Evolutionary conservation across 2,329 filamentous ascomycete species (phyloP), one percentile per base, ranked within the genome.

Genomic region (Volutella citrinella): DNA sequence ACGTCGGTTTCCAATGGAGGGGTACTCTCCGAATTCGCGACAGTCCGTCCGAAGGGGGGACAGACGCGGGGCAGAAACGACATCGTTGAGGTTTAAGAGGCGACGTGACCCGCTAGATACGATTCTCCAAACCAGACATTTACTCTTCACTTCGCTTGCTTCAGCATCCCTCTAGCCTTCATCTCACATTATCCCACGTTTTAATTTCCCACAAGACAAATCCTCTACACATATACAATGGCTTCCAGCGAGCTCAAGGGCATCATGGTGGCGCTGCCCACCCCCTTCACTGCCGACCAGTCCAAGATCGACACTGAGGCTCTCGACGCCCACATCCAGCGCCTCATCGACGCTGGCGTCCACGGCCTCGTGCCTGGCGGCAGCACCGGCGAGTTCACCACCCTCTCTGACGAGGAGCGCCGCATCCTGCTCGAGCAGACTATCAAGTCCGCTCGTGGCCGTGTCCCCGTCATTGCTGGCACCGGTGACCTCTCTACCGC

Each of bases 351-450:
- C 5, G 60, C 61, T 1, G 70, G 70, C 5, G 57, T 70, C 13
- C 69, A 74, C 45, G 69, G 70, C 19, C 59, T 74, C 15, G 69
- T 74, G 3, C 69, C 69, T 1, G 68, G 68, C 6, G 70, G 70
- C 27, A 72, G 68, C 52, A 53, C 50, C 5, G 70, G 69, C 32
- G 70, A 74, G 43, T 74, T 74, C 54, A 68, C 69, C 6, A 58
- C 64, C 6, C 46, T 72, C 36, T 57, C 55, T 14, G 44, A 57
- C 9, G 55, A 64, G 7, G 70, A 73, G 45, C 65, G 70, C 34
- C 72, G 72, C 43, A 52, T 62, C 16, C 55, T 70, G 7, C 51
- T 69, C 8, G 60, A 68, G 40, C 52, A 52, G 25, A 45, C 46
- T 18, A 24, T 49, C 42, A 58, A 61, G 38, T 63, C 57, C 5